These are phyloP conservation scores for Coelomomyces lativittatus DNA, from an alignment of 371 early-diverging fungal species.

Conservation along the genomic window DNA sequence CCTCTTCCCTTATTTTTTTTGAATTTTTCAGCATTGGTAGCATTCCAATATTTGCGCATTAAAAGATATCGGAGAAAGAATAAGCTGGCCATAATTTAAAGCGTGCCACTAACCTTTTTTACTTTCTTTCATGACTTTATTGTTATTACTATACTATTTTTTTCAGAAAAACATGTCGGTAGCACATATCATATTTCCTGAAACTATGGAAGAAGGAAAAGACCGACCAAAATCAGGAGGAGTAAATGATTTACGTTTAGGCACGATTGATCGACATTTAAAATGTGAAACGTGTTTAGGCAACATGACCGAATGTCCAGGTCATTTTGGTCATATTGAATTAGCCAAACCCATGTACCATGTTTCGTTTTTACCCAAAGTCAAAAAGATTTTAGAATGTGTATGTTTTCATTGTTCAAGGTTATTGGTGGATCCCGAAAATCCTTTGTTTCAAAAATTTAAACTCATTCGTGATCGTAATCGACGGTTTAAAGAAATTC, in stretches of 20 bases:
- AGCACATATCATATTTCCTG: slow-evolving; percentile 84
- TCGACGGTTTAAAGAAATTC: slow-evolving; percentile 65
- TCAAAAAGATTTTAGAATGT: slow-evolving; percentile 97
- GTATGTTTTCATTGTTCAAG: slow-evolving; percentile 97
- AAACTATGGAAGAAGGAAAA: slow-evolving; percentile 80
- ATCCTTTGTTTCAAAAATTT: slow-evolving; percentile 12
- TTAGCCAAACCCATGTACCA: slow-evolving; percentile 96
- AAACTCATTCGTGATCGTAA: slow-evolving; percentile 55
- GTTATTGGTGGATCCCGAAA: slow-evolving; percentile 63
- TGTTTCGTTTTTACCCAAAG: slow-evolving; percentile 17
- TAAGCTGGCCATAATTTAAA: neutral
- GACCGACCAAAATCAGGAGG: slow-evolving; percentile 68
- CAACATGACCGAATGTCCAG: slow-evolving; percentile 89
- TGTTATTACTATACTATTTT: neutral
- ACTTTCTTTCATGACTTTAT: neutral
- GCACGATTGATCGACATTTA: slow-evolving; percentile 94
- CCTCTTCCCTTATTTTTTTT: neutral
- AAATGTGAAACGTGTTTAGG: slow-evolving; percentile 95
- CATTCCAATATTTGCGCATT: neutral
- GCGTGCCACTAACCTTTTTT: neutral
- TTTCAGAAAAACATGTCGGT: slow-evolving; percentile 86
- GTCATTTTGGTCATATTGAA: slow-evolving; percentile 99
- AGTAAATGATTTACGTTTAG: slow-evolving; percentile 94
- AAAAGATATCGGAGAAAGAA: neutral
- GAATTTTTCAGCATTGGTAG: neutral